Conservation (phyloP, 2,329 filamentous ascomycete species). For the Cadophora gregata region DNA sequence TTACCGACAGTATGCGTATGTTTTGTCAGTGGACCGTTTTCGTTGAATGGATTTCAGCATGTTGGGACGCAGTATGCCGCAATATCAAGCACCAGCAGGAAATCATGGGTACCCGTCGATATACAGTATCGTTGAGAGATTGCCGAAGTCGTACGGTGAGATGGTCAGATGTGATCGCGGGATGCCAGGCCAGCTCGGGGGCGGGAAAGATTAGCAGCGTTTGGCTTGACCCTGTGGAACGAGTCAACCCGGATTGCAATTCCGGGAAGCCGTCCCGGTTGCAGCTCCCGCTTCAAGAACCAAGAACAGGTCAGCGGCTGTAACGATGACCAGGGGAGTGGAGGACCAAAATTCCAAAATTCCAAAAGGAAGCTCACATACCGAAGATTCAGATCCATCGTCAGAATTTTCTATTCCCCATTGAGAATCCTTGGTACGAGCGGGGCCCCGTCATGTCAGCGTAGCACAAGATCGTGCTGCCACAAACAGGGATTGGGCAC, state of each 20-base stretch:
- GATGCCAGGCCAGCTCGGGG: not conserved
- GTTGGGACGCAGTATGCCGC: slow-evolving; percentile 12
- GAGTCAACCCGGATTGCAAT: not conserved
- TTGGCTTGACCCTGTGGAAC: not conserved
- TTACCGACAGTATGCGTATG: slow-evolving; percentile 2
- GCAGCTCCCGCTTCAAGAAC: not conserved
- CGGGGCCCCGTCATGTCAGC: not conserved
- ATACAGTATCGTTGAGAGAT: not conserved
- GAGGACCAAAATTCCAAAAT: not conserved
- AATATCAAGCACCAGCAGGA: not conserved
- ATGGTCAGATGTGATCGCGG: slow-evolving; percentile 11
- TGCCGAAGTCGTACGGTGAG: not conserved
- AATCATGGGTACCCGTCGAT: not conserved
- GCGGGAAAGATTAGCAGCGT: not conserved
- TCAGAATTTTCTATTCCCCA: not conserved
- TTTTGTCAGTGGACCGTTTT: not conserved
- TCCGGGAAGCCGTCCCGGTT: not conserved
- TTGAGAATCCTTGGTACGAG: not conserved
- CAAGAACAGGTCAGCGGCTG: not conserved
- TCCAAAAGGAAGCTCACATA: not conserved
- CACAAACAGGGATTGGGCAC: not conserved
- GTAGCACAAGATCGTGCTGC: slow-evolving; percentile 1
- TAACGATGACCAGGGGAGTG: not conserved
- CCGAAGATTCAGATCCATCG: not conserved
- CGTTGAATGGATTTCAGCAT: not conserved